Evolutionary conservation across 1,139 yeast species (phyloP).

Genomic region (Lodderomyces oxycetoniae): DNA sequence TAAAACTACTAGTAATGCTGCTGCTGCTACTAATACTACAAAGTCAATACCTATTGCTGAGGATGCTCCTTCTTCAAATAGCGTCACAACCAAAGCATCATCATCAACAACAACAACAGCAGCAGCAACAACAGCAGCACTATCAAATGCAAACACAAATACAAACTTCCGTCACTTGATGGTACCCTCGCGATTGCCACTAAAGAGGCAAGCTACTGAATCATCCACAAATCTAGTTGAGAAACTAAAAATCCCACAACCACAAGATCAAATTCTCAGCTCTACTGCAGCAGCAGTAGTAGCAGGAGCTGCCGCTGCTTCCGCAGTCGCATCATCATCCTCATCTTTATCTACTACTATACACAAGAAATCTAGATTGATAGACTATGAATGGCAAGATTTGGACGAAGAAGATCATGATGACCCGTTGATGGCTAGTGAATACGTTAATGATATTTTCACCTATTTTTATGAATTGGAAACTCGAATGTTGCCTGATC

Average conservation of each 20-base stretch:
- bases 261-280: too few relatives aligned
- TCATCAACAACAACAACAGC: constrained; percentile 4
- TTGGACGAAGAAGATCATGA: constrained; percentile 85
- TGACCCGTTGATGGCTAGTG: constrained; percentile 94
- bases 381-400: constrained; percentile 77
- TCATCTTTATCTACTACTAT: constrained; percentile 5
- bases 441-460: constrained; percentile 85
- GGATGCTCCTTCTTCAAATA: neutral
- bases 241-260: constrained; percentile 23
- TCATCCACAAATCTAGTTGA: constrained; percentile 48
- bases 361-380: constrained; percentile 33
- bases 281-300: constrained; percentile 5
- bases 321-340: neutral
- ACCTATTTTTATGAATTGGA: constrained; percentile 74
- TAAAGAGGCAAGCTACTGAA: constrained; percentile 55
- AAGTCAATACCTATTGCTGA: constrained; percentile 2
- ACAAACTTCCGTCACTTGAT: neutral
- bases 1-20: too few relatives aligned
- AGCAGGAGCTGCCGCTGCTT: constrained; percentile 3
- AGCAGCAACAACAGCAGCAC: constrained; percentile 1
- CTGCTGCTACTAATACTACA: neutral
- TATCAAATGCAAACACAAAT: constrained; percentile 1
- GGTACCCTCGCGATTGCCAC: constrained; percentile 45
- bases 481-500: constrained; percentile 69
- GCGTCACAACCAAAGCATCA: constrained; percentile 3